Conservation (phyloP, 805 yeast species). For the Zygoascus ofunaensis region DNA sequence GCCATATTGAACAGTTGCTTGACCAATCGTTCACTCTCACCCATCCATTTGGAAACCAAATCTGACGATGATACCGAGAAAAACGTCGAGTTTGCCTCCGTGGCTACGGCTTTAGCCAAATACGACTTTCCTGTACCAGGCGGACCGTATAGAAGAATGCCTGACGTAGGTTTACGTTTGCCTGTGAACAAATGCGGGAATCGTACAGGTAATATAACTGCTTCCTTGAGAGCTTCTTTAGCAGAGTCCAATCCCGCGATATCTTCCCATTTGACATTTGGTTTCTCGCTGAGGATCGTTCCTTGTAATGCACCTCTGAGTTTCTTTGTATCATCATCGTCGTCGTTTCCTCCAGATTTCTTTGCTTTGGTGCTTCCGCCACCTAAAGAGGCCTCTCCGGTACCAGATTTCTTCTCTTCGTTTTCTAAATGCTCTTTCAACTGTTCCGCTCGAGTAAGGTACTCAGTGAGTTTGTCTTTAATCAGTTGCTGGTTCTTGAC, state of each 20-base stretch:
- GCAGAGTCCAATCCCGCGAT: slow-evolving; percentile 94
- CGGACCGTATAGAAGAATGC: slow-evolving; percentile 81
- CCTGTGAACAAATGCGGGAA: slow-evolving; percentile 95
- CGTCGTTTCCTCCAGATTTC: slow-evolving; percentile 39
- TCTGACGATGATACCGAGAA: slow-evolving; percentile 95
- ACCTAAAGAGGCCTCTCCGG: slow-evolving; percentile 45
- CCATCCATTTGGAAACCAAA: slow-evolving; percentile 98
- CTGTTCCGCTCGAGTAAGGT: slow-evolving; percentile 87
- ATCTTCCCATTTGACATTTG: slow-evolving; percentile 89
- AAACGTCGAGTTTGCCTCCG: slow-evolving; percentile 95
- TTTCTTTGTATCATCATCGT: slow-evolving; percentile 72
- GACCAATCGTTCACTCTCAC: slow-evolving; percentile 92
- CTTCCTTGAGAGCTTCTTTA: slow-evolving; percentile 93
- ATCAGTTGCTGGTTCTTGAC: slow-evolving; percentile 81
- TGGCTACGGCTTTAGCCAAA: slow-evolving; percentile 96
- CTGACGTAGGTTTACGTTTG: slow-evolving; percentile 84
- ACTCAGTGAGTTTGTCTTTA: slow-evolving; percentile 82
- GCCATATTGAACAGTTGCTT: slow-evolving; percentile 95
- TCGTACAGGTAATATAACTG: slow-evolving; percentile 90
- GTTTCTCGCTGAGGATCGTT: slow-evolving; percentile 84
- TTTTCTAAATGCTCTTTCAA: slow-evolving; percentile 80
- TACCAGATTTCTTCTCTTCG: slow-evolving; percentile 35
- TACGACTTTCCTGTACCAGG: slow-evolving; percentile 99
- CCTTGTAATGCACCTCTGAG: slow-evolving; percentile 85
- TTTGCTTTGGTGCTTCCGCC: slow-evolving; percentile 45